Evolutionary conservation across 2,329 filamentous ascomycete species (phyloP), one percentile per base, ranked within the genome.

Genomic region (Diaporthe caulivora): DNA sequence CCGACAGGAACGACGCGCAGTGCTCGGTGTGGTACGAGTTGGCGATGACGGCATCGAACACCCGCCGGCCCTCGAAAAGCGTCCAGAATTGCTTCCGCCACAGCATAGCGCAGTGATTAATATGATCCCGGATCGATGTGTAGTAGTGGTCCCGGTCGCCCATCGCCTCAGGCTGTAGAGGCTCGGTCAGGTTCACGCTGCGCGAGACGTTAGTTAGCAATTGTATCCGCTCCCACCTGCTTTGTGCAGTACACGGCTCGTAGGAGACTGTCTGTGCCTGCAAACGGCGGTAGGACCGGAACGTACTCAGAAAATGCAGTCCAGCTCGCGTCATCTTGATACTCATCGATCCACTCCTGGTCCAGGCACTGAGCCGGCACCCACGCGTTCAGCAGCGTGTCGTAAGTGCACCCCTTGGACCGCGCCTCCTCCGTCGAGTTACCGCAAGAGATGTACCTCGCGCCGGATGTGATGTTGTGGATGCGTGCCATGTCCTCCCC

Each of bases 261-360:
- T 15, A 10, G 21, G 5, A 24, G 55, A 40, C 21, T 10, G 8
- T 11, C 4, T 57, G 21, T 57, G 29, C 9, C 8, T 21, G 53
- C 10, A 17, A 18, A 68, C 18, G n/a, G 18, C 11, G 21, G 40
- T 9, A 49, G 6, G 42, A 17, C 9, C 5, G 37, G 24, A 31
- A 71, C 70, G 1, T 51, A 72, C 70, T 80, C 78, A 17, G 74
- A 69, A 53, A 73, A 80, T 0, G 74, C 79, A 26, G 55, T 68
- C 78, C 78, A 80, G 47, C 75, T 77, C 11, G 55, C 65, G 67
- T 79, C 78, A 18, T 79, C 78, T 37, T 72, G 53, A 44, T 80
- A 80, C 57, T 79, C 78, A 24, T 75, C 77, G 21, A 79, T 73
- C 29, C 70, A 77, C 24, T 79, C 78, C 24, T 73, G 71, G 85